Evolutionary conservation across 352 stramenopile species (phyloP).

Genomic region (Ophiocytium majus): DNA sequence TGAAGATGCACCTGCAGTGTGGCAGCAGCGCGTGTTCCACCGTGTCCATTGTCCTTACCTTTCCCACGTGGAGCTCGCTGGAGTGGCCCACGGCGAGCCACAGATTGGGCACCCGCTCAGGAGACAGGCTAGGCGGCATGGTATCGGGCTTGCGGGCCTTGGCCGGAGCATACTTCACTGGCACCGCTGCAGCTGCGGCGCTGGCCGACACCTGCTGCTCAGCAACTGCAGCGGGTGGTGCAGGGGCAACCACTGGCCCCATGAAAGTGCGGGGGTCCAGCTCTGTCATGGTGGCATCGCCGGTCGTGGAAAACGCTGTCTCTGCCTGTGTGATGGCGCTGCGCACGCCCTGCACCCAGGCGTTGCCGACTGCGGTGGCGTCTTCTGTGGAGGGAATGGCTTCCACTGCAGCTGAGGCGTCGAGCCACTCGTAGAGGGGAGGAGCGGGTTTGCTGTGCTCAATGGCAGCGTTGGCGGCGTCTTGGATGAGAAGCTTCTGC

Average conservation of each 20-base stretch:
- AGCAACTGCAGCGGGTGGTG: not conserved
- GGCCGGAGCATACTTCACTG: not conserved
- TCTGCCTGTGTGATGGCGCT: not conserved
- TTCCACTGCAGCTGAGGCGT: too few species aligned
- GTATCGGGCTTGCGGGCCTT: not conserved
- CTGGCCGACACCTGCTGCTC: not conserved
- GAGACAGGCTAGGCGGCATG: not conserved
- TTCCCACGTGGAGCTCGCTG: slow-evolving; percentile 24
- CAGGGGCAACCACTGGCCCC: not conserved
- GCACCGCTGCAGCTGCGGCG: not conserved
- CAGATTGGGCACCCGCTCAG: slow-evolving; percentile 48
- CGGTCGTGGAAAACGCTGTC: not conserved
- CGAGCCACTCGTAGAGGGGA: not conserved
- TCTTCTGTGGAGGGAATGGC: not conserved
- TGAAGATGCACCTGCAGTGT: not conserved
- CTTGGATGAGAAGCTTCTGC: too few species aligned
- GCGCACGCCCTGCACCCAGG: not conserved
- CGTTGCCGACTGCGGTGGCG: not conserved
- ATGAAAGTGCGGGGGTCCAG: not conserved
- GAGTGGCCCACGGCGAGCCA: slow-evolving; percentile 54
- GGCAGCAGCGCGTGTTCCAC: not conserved
- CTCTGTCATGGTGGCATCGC: not conserved
- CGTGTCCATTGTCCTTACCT: slow-evolving; percentile 24
- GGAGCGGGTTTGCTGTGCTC: too few species aligned
- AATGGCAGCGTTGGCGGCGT: too few species aligned